Evolutionary conservation across 2,329 filamentous ascomycete species (phyloP).

Genomic region (Talaromyces verruculosus): DNA sequence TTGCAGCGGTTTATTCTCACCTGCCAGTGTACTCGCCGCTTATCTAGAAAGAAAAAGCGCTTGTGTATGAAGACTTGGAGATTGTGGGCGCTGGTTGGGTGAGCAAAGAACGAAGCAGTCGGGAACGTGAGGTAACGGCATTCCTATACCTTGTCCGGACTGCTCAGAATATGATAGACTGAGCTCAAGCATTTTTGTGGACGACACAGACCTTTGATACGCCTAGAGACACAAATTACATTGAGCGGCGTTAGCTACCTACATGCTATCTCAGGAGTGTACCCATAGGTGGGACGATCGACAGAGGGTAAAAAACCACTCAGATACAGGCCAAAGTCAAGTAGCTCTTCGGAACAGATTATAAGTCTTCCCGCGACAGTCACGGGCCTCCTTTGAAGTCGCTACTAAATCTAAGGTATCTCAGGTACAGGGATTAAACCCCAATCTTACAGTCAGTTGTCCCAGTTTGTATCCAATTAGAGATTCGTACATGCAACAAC

Average conservation of each 20-base stretch:
- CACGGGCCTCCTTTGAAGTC: neutral
- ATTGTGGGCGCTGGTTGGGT: neutral
- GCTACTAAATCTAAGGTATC: conserved; percentile 5
- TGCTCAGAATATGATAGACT: conserved; percentile 3
- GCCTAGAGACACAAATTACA: conserved; percentile 5
- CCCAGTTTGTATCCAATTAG: neutral
- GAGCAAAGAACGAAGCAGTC: neutral
- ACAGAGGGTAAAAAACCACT: no score
- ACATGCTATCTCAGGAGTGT: no score
- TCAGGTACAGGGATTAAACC: neutral
- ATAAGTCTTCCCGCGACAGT: neutral
- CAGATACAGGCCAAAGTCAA: no score
- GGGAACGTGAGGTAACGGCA: neutral
- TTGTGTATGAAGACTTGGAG: neutral
- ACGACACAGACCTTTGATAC: conserved; percentile 4
- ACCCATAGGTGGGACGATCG: no score
- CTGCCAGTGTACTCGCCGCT: no score
- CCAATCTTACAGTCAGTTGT: neutral
- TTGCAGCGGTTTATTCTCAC: no score
- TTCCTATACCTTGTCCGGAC: conserved; percentile 9
- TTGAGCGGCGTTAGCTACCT: no score
- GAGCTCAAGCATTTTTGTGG: neutral
- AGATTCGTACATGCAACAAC: conserved; percentile 2
- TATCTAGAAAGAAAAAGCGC: no score
- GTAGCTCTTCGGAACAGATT: no score